These are phyloP conservation scores for Trametes versicolor DNA, from an alignment of 1,284 basidiomycete genomes.

Conservation along the genomic window DNA sequence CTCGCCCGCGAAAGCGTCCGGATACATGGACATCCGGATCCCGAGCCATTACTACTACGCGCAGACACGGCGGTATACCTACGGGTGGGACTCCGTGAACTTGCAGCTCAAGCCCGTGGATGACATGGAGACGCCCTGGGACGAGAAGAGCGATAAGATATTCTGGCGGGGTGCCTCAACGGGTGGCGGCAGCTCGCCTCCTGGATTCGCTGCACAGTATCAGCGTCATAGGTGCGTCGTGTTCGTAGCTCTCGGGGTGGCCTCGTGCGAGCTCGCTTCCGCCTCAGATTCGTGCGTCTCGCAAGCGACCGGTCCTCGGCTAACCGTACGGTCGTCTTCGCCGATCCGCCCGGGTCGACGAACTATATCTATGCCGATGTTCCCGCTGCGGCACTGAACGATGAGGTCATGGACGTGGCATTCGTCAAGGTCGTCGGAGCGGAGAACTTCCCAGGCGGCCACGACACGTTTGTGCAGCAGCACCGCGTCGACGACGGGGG, in stretches of 20 bases:
- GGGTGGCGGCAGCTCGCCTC: constrained; percentile 89
- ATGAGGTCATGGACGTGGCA: constrained; percentile 88
- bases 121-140: constrained; percentile 87
- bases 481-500: constrained; percentile 83
- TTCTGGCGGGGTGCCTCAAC: constrained; percentile 94
- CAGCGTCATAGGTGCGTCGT: constrained; percentile 82
- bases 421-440: constrained; percentile 84
- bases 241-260: constrained; percentile 9
- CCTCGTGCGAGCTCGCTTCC: constrained; percentile 15
- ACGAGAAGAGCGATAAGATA: constrained; percentile 73
- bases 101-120: constrained; percentile 77
- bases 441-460: constrained; percentile 83
- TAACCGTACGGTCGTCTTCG: constrained; percentile 80
- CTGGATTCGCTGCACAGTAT: constrained; percentile 85
- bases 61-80: constrained; percentile 84
- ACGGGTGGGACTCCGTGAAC: constrained; percentile 87
- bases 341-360: constrained; percentile 71
- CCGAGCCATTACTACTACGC: constrained; percentile 96
- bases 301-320: constrained; percentile 65
- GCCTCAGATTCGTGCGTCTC: constrained; percentile 79
- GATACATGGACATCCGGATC: constrained; percentile 90
- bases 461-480: constrained; percentile 69
- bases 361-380: constrained; percentile 71
- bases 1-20: constrained; percentile 86
- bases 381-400: constrained; percentile 73